phyloP scores from a whole-genome alignment of 345 rosid genomes.

The Pistacia integerrima region DNA sequence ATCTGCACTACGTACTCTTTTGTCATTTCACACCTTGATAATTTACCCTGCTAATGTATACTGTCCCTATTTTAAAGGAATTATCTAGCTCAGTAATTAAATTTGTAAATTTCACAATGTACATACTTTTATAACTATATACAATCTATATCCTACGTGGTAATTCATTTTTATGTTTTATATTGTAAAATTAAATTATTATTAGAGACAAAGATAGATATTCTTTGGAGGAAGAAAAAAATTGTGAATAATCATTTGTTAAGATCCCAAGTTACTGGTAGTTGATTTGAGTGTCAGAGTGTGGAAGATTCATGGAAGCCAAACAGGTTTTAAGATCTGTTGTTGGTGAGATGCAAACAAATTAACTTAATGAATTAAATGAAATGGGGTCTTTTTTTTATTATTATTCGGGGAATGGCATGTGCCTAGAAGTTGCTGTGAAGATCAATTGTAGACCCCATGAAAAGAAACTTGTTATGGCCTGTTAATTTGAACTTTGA shows the following conservation, averaged over 20 bases:
- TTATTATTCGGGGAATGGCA: conserved; percentile 10
- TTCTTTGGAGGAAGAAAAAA: background rate
- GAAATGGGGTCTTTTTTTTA: conserved; percentile 2
- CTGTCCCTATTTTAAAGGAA: too few relatives aligned
- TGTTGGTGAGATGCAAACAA: conserved; percentile 24
- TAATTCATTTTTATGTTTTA: background rate
- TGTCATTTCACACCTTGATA: background rate
- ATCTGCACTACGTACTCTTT: background rate
- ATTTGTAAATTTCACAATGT: too few relatives aligned
- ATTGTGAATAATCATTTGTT: background rate
- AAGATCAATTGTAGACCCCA: conserved; percentile 10
- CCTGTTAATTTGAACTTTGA: background rate
- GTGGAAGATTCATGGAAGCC: conserved; percentile 29
- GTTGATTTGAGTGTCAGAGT: conserved; percentile 20
- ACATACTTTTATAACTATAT: too few relatives aligned
- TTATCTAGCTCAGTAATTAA: too few relatives aligned
- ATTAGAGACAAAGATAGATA: background rate
- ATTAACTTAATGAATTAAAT: conserved; percentile 25
- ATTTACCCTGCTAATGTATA: background rate
- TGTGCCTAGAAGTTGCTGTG: conserved; percentile 21
- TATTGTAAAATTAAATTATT: background rate
- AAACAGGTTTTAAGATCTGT: conserved; percentile 9
- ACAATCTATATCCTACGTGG: background rate
- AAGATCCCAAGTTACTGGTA: conserved; percentile 3
- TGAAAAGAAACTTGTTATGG: background rate